A percentile compares a stretch with the other conserved stretches of the same genome.
Conservation (phyloP, 2,329 filamentous ascomycete genomes). For the Cladosporium sp. region DNA sequence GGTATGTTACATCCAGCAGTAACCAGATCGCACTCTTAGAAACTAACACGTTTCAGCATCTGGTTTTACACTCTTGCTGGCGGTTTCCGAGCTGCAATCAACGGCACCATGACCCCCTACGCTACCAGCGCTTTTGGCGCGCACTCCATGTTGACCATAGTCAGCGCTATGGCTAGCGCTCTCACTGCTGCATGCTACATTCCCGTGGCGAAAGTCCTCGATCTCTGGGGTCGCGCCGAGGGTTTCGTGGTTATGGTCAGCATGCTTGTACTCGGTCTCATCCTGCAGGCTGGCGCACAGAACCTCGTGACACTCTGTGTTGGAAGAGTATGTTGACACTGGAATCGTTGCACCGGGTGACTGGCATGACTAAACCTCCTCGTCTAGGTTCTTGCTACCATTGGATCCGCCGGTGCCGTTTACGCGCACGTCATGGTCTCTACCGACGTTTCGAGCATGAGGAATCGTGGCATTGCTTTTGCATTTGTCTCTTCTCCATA, state of each 20-base stretch:
- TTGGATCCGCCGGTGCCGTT: constrained; percentile 43
- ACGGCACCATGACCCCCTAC: constrained; percentile 24
- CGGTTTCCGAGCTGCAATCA: constrained; percentile 30
- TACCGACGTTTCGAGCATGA: constrained; percentile 61
- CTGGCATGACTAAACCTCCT: constrained; percentile 33
- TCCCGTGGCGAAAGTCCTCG: constrained; percentile 61
- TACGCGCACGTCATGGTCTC: constrained; percentile 62
- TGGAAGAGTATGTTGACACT: constrained; percentile 56
- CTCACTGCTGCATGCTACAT: constrained; percentile 49
- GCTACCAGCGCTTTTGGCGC: constrained; percentile 28
- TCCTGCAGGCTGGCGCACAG: constrained; percentile 62
- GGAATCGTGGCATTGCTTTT: constrained; percentile 60
- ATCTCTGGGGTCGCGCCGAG: constrained; percentile 64
- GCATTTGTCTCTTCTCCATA: constrained; percentile 61
- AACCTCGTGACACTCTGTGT: constrained; percentile 59
- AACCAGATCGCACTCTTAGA: constrained; percentile 17
- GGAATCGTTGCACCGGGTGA: constrained; percentile 24
- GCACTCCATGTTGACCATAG: constrained; percentile 34
- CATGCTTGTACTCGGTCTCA: constrained; percentile 50
- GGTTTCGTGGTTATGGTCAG: constrained; percentile 54
- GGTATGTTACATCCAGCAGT: constrained; percentile 30
- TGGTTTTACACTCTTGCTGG: constrained; percentile 35
- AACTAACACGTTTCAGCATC: constrained; percentile 25
- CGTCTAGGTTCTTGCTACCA: constrained; percentile 27
- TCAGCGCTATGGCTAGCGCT: constrained; percentile 50